Conservation (phyloP, 2,329 filamentous ascomycete genomes). For the Botrytis paeoniae region DNA sequence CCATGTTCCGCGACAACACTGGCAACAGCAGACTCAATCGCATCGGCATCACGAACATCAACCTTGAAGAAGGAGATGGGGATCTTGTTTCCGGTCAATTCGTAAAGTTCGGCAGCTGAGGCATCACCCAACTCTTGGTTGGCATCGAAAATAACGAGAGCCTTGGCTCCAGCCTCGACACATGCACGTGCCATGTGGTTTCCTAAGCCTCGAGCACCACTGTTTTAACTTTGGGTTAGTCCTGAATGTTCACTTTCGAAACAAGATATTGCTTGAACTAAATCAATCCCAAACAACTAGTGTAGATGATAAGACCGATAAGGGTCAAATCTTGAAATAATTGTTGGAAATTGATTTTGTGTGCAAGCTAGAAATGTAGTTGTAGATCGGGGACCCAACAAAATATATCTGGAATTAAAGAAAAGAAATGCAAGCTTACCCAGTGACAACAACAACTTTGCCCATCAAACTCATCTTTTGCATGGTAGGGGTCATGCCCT, state of each 20-base stretch:
- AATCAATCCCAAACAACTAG: background rate
- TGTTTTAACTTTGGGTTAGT: conserved; percentile 34
- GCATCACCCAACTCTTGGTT: conserved; percentile 72
- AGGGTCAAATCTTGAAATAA: background rate
- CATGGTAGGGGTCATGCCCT: conserved; percentile 60
- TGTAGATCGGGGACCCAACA: background rate
- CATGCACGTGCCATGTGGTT: conserved; percentile 78
- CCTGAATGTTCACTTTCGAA: background rate
- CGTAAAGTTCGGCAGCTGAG: conserved; percentile 65
- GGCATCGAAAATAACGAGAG: conserved; percentile 72
- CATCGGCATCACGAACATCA: conserved; percentile 69
- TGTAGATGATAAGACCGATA: conserved; percentile 4
- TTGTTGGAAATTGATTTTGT: background rate
- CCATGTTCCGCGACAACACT: conserved; percentile 65
- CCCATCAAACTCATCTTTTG: conserved; percentile 66
- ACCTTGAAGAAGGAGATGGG: conserved; percentile 76
- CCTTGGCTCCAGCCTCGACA: conserved; percentile 71
- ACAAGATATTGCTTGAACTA: background rate
- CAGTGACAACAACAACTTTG: conserved; percentile 71
- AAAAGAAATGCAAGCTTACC: conserved; percentile 46
- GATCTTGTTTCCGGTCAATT: conserved; percentile 60
- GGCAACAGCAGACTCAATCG: conserved; percentile 67
- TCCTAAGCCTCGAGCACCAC: conserved; percentile 72
- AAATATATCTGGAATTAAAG: background rate
- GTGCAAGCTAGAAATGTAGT: background rate